Conservation (phyloP, 768 basidiomycete species). For the Coprinopsis sp. region DNA sequence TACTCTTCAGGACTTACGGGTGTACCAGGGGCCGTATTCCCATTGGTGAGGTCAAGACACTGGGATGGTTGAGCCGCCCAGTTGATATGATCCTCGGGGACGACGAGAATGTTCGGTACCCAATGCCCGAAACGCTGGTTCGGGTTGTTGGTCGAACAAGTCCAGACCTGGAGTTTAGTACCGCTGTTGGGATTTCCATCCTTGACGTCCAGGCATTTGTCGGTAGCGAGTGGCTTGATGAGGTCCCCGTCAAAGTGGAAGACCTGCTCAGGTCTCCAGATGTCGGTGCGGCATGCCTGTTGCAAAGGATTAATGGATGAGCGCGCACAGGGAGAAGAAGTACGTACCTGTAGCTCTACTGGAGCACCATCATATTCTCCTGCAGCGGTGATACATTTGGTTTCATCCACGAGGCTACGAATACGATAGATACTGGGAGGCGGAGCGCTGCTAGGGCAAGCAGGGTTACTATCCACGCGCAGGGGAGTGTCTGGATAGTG, state of each 20-base stretch:
- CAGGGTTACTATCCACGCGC: slow-evolving; percentile 10
- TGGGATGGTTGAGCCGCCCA: slow-evolving; percentile 5
- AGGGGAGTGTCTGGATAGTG: slow-evolving; percentile 15
- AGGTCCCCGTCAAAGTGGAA: slow-evolving; percentile 17
- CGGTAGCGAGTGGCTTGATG: slow-evolving; percentile 14
- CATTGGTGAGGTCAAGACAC: slow-evolving; percentile 15
- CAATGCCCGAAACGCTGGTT: slow-evolving; percentile 19
- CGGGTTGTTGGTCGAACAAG: slow-evolving; percentile 14
- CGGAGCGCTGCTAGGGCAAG: slow-evolving; percentile 9
- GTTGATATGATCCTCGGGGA: slow-evolving; percentile 12
- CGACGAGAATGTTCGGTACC: slow-evolving; percentile 5
- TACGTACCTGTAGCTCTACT: slow-evolving; percentile 20
- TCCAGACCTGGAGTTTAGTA: slow-evolving; percentile 21
- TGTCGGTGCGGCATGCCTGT: slow-evolving; percentile 12
- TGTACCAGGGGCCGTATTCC: slow-evolving; percentile 11
- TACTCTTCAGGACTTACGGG: slow-evolving; percentile 3
- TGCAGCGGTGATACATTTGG: slow-evolving; percentile 23
- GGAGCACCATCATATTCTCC: slow-evolving; percentile 24
- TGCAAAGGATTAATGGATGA: background rate
- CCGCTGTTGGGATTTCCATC: slow-evolving; percentile 14
- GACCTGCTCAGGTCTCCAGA: slow-evolving; percentile 16
- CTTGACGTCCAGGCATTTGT: slow-evolving; percentile 21
- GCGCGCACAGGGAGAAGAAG: slow-evolving; percentile 5
- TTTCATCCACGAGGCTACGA: slow-evolving; percentile 6
- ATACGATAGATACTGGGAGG: slow-evolving; percentile 11